These are phyloP conservation scores for Vitis hybrid DNA, from an alignment of 177 flowering plant species.

Conservation along the genomic window DNA sequence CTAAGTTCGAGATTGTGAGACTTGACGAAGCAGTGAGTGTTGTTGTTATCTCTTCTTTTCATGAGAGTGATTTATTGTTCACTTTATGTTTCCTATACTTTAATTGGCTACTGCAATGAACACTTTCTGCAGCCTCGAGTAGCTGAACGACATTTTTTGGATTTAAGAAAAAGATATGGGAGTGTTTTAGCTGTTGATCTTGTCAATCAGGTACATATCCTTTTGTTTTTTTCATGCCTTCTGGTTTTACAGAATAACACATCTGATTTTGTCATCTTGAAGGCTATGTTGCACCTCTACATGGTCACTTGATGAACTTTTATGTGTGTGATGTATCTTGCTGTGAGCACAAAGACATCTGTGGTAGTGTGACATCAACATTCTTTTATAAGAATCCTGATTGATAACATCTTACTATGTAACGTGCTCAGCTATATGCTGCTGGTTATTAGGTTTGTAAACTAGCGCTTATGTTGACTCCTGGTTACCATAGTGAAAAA, in stretches of 20 bases:
- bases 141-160: slow-evolving; percentile 85
- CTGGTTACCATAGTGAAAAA: no score
- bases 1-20: slow-evolving; percentile 84
- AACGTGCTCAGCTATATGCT: no score
- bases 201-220: slow-evolving; percentile 70
- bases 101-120: background rate
- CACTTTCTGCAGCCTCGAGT: slow-evolving; percentile 67
- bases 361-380: no score
- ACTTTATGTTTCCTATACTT: background rate
- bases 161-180: slow-evolving; percentile 89
- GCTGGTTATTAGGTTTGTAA: no score
- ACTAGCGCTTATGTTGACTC: no score
- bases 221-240: background rate
- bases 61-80: background rate
- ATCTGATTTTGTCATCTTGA: background rate
- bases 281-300: no score
- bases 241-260: background rate
- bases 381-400: no score
- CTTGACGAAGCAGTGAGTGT: slow-evolving; percentile 89
- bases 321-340: no score
- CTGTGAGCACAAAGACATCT: no score
- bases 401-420: no score
- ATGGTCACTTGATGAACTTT: background rate
- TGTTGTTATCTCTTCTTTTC: background rate
- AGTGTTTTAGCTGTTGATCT: slow-evolving; percentile 85